Base-by-base conservation (phyloP, 129 eudicot genomes). In the Lactuca saligna region DNA sequence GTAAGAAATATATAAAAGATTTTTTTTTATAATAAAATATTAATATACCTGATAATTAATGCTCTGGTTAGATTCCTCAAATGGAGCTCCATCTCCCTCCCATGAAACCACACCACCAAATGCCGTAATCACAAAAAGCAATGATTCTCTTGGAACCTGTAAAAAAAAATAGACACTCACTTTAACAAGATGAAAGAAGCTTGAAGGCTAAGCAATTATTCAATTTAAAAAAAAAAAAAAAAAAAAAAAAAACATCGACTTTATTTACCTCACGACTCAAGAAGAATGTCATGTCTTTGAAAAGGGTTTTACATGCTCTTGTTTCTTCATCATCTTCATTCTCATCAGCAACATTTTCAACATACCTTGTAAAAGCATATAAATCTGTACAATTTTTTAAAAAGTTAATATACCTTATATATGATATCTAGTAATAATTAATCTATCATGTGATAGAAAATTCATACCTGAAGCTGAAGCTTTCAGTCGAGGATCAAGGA, bases 81-180 rank as follows among this genome's bases (percentile, higher is more conserved):
- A 82, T 55, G 97, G 97, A 73, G 91, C 86, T 48, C 91, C 97
- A 68, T 83, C 88, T 49, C 97, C 97, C 44, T 87, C 95, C 97
- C 97, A 90, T 25, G 97, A 90, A 46, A 87, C 91, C 55, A 63
- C 55, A 16, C 97, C 97, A 60, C 95, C 97, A 79, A 91, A 91
- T 54, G 97, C 91, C 79, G 91, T 86, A 65, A 91, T 87, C 17
- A 91, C 82, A 80, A 91, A 91, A 31, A 87, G 88, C 83, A 91
- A 66, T 0, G 97, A 84, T 72, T 90, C 97, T 37, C 95, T 84
- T 8, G 97, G 97, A 33, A 87, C 95, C 95, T 91, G 80, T 53
- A 78, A 46, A 25, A 6, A n/a, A 4, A 14, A 53, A 48, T 17
- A 29, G 4, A 3, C 51, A 10, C 12, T 10, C 8, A 42, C 8